These are phyloP conservation scores for Daucus carota DNA, from an alignment of 129 eudicot genomes.

Conservation along the genomic window DH1_v3.0 NC_030386.2:34643001-34643500, in stretches of 20 bases:
- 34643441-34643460: constrained; percentile 13
- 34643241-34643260: constrained; percentile 33
- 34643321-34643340: constrained; percentile 31
- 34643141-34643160: background rate
- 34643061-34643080: background rate
- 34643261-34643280: constrained; percentile 23
- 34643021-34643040: too few species aligned
- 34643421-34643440: constrained; percentile 30
- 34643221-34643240: constrained; percentile 35
- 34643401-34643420: constrained; percentile 20
- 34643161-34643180: background rate
- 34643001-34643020: too few species aligned
- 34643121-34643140: background rate
- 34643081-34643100: background rate
- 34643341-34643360: constrained; percentile 49
- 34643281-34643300: constrained; percentile 22
- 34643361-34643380: constrained; percentile 33
- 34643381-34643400: constrained; percentile 9
- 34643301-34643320: constrained; percentile 45
- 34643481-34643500: constrained; percentile 9
- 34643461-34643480: constrained; percentile 27
- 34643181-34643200: background rate
- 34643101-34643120: background rate
- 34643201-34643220: constrained; percentile 39
- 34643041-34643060: too few species aligned